These are phyloP conservation scores for Peronospora belbahrii DNA, from an alignment of 352 stramenopile genomes.

Conservation along the genomic window DNA sequence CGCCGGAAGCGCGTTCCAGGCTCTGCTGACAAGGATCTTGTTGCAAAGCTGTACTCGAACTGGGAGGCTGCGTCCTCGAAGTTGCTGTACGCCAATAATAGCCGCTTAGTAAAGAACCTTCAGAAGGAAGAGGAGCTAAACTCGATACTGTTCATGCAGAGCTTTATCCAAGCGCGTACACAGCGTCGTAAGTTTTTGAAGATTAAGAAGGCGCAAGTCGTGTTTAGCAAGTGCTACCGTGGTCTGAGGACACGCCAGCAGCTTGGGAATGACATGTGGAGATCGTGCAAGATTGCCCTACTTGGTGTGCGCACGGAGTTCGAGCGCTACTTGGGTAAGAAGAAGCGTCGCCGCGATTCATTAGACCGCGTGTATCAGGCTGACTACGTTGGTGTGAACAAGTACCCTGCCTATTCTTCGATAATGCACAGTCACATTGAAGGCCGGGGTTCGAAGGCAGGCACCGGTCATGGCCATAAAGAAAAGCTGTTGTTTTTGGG, in stretches of 20 bases:
- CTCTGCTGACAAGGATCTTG: constrained; percentile 43
- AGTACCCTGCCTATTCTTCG: constrained; percentile 51
- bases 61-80: constrained; percentile 52
- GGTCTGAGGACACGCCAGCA: constrained; percentile 69
- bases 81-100: constrained; percentile 45
- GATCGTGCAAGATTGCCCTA: constrained; percentile 61
- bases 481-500: constrained; percentile 67
- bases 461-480: constrained; percentile 15
- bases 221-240: constrained; percentile 74
- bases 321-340: constrained; percentile 77
- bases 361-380: constrained; percentile 65
- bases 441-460: constrained; percentile 18
- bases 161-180: constrained; percentile 47
- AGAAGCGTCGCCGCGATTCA: constrained; percentile 77
- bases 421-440: constrained; percentile 52
- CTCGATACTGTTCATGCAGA: constrained; percentile 66
- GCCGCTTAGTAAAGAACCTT: constrained; percentile 37
- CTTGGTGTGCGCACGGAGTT: constrained; percentile 78
- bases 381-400: constrained; percentile 76
- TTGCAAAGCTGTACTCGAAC: constrained; percentile 47
- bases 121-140: constrained; percentile 56
- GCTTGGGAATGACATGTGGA: constrained; percentile 56
- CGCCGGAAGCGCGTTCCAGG: constrained; percentile 53
- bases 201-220: constrained; percentile 52
- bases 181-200: constrained; percentile 47